Base-by-base conservation (phyloP, 768 basidiomycete species). In the Harrya chromipes region DNA sequence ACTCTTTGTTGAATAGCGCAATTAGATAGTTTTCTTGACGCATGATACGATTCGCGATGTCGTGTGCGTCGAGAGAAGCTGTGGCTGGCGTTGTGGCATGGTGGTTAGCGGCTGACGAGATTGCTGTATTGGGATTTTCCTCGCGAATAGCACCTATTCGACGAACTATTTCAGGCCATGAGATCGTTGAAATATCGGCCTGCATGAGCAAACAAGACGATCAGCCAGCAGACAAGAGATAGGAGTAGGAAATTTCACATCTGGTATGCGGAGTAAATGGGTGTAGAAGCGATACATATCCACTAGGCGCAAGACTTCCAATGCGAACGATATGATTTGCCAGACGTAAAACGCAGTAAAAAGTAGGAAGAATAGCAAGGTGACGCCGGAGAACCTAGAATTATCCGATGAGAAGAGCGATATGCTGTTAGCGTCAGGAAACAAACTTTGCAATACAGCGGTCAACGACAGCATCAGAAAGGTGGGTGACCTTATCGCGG, bases 11-110 rank as follows among this genome's bases (percentile, higher is more conserved):
- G 70, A 99, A 97, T 17, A 99, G 70, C 0, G 97, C 94, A 50
- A 98, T 97, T 43, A 99, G 79, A 65, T 98, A 99, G 70, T 99
- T 99, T 65, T 98, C 97, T 66, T 97, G 92, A 27, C 97, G 82
- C 83, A 99, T 81, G 60, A 99, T 97, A 44, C 97, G 87, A 65
- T 97, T 98, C 4, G 95, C 95, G 46, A 98, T 84, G 69, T 98
- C 95, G 64, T 99, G 97, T 2, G 95, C 97, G 59, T 99, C 97
- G 7, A 99, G 81, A 64, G 90, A 90, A 40, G 92, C 90, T 1
- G 82, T 85, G 10, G 84, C 77, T 4, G 85, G 80, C 54, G 85
- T 79, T 56, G 82, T 80, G 1, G 74, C 72, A 42, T 68, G 73
- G 42, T 74, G 72, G 4, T 74, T 67, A 51, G 72, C 57, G 7